phyloP scores from a whole-genome alignment of 768 basidiomycete genomes.

The Russula sp. region DNA sequence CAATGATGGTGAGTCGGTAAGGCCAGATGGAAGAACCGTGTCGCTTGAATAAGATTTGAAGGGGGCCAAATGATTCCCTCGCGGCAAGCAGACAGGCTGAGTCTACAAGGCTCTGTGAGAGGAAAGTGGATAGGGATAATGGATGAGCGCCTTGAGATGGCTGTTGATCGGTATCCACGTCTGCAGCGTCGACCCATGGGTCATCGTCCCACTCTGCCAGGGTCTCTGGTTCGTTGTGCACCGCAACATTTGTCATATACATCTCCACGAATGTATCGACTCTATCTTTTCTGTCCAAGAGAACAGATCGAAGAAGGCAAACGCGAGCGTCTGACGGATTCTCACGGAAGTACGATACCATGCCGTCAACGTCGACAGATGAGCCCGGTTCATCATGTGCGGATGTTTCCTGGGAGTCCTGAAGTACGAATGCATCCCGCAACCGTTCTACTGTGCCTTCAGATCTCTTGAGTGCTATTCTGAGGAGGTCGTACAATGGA shows the following conservation, averaged over 20 bases:
- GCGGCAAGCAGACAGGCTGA: slow-evolving; percentile 64
- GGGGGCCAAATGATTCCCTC: slow-evolving; percentile 46
- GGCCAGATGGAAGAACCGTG: slow-evolving; percentile 59
- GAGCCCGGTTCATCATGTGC: slow-evolving; percentile 14
- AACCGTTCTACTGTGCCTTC: slow-evolving; percentile 35
- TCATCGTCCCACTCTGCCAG: slow-evolving; percentile 65
- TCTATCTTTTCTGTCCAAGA: slow-evolving; percentile 61
- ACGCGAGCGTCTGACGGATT: slow-evolving; percentile 56
- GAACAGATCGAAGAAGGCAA: slow-evolving; percentile 54
- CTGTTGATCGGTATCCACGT: slow-evolving; percentile 23
- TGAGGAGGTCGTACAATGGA: slow-evolving; percentile 51
- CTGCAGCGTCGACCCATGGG: slow-evolving; percentile 58
- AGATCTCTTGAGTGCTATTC: slow-evolving; percentile 58
- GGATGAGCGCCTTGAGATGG: slow-evolving; percentile 29
- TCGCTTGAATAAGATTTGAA: slow-evolving; percentile 49
- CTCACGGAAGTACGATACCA: slow-evolving; percentile 48
- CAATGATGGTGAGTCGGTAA: slow-evolving; percentile 59
- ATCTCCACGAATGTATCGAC: slow-evolving; percentile 69
- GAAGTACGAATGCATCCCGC: slow-evolving; percentile 20
- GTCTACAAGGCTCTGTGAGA: slow-evolving; percentile 48
- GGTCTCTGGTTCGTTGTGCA: slow-evolving; percentile 27
- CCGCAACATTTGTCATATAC: slow-evolving; percentile 29
- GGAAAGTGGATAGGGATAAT: slow-evolving; percentile 56
- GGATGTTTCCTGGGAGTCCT: slow-evolving; percentile 19
- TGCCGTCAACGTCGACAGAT: slow-evolving; percentile 26